Base-by-base conservation (phyloP, 768 basidiomycete genomes). In the Vararia minispora region DNA sequence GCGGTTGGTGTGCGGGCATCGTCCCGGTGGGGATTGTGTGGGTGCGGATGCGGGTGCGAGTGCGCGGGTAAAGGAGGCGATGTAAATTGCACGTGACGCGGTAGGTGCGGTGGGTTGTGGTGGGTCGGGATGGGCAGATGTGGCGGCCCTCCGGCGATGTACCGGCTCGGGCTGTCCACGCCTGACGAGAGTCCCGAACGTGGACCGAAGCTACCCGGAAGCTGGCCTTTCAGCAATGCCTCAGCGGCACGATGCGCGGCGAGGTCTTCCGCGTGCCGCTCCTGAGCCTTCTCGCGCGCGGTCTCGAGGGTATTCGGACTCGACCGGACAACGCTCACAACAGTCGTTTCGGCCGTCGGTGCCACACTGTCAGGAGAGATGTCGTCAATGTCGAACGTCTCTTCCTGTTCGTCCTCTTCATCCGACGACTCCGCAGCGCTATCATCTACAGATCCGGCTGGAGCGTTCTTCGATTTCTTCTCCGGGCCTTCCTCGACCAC, bases 381-480 rank as follows among this genome's bases (percentile, higher is more conserved):
- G 59, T 97, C 92, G 50, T 95, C 86, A 37, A 98, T 98, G 57
- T 99, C 95, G 58, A 79, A 97, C 50, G 72, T 74, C 53, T 89
- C 85, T 26, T 74, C 71, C 21, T 86, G 77, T 20, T 79, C 77
- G 5, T 76, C 68, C 12, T 64, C 65, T 0, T 62, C 64, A 3
- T 66, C 64, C 18, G 42, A 6, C 8, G 28, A 28, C 26, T 36
- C 11, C 20, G 31, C 31, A 18, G 13, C 14, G 13, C 11, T 11
- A 16, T 11, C 11, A 18, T 18, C 17, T 18, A 10, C 31, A 43
- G 44, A 5, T 41, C 39, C 53, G 49, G 47, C 46, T 39, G 53
- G 24, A 36, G 14, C 38, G 31, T 17, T 43, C 20, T 48, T 47
- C 20, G 5, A 12, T 20, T 50, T 42, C 47, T 72, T 72, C 12